Evolutionary conservation across 352 stramenopile species (phyloP).

Genomic region (Pythium phragmitis): DNA sequence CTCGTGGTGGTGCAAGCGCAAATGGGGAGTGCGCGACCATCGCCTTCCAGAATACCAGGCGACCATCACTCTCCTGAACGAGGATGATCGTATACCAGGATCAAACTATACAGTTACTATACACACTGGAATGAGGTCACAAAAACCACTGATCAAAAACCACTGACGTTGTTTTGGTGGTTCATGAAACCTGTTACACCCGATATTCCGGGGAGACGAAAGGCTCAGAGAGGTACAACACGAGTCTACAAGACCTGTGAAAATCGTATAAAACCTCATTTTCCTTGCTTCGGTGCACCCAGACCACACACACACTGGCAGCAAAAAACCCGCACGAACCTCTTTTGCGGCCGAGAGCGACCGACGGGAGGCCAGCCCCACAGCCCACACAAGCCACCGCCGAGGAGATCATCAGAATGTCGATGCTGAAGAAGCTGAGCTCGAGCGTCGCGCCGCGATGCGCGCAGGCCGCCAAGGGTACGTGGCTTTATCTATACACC

Average conservation of each 20-base stretch:
- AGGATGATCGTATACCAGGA: no score
- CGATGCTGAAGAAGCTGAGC: slow-evolving; percentile 80
- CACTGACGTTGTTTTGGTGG: slow-evolving; percentile 25
- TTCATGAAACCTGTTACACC: slow-evolving; percentile 17
- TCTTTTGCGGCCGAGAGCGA: slow-evolving; percentile 20
- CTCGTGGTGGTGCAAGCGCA: neutral
- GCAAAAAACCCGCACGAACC: slow-evolving; percentile 29
- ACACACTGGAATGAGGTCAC: neutral
- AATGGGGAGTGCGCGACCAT: slow-evolving; percentile 1
- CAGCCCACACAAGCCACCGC: slow-evolving; percentile 19
- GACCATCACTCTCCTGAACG: slow-evolving; percentile 18
- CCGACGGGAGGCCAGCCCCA: slow-evolving; percentile 22
- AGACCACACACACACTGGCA: neutral
- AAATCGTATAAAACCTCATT: slow-evolving; percentile 25
- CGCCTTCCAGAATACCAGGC: slow-evolving; percentile 12
- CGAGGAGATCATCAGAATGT: slow-evolving; percentile 22
- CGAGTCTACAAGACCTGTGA: slow-evolving; percentile 3
- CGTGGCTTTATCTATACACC: slow-evolving; percentile 2
- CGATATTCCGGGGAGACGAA: slow-evolving; percentile 1
- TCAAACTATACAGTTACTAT: neutral
- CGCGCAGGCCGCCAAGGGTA: slow-evolving; percentile 47
- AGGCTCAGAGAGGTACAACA: neutral
- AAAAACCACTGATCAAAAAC: slow-evolving; percentile 27
- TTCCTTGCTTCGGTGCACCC: neutral
- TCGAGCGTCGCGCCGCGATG: slow-evolving; percentile 57